These are phyloP conservation scores for Ilex aquifolium DNA, from an alignment of 257 asterid genomes.

Conservation along the genomic window DNA sequence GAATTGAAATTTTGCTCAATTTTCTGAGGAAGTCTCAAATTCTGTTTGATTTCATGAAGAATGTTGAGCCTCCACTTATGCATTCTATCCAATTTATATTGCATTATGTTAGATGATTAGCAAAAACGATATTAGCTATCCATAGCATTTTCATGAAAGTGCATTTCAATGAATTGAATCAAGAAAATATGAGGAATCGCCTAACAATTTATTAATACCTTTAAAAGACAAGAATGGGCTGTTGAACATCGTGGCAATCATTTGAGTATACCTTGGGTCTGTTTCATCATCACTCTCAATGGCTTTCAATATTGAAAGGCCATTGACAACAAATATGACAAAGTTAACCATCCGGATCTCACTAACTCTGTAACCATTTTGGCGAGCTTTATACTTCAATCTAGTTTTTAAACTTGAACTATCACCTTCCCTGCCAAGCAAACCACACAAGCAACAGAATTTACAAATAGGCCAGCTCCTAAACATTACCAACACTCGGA, in stretches of 20 bases:
- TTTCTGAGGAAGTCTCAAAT: too few species aligned
- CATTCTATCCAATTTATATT: too few species aligned
- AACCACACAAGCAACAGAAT: not conserved
- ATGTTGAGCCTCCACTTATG: too few species aligned
- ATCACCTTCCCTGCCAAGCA: constrained; percentile 57
- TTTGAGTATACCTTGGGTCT: constrained; percentile 27
- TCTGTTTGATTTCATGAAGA: too few species aligned
- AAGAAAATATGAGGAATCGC: too few species aligned
- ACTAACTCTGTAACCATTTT: constrained; percentile 11
- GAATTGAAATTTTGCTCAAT: too few species aligned
- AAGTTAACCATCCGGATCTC: constrained; percentile 38
- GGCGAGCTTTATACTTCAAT: constrained; percentile 37
- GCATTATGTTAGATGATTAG: too few species aligned
- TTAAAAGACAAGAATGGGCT: constrained; percentile 57
- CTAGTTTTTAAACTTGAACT: constrained; percentile 19
- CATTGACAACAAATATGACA: constrained; percentile 75
- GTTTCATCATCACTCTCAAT: constrained; percentile 36
- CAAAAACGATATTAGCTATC: too few species aligned
- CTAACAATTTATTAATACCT: constrained; percentile 30
- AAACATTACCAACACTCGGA: not conserved
- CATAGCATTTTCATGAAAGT: too few species aligned
- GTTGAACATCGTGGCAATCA: constrained; percentile 39
- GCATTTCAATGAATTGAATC: too few species aligned
- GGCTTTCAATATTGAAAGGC: constrained; percentile 54
- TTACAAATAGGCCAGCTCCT: not conserved